Evolutionary conservation across 805 yeast species (phyloP).

Genomic region (Lachancea cidri): DNA sequence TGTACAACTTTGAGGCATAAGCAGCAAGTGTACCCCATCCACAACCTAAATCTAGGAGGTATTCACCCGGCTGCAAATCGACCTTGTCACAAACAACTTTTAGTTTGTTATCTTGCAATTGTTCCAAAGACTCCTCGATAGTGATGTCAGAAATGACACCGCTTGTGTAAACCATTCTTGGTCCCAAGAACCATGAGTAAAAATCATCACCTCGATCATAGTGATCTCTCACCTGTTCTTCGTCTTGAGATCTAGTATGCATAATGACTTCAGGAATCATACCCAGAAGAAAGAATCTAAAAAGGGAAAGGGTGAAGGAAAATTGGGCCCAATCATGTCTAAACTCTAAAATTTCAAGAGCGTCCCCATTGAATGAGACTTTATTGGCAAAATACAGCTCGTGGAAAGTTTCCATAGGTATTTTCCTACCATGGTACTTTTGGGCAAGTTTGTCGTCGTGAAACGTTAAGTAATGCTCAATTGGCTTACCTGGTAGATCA

Average conservation of each 20-base stretch:
- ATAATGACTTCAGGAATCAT: slow-evolving; percentile 89
- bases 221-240: slow-evolving; percentile 93
- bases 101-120: slow-evolving; percentile 85
- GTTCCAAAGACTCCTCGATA: slow-evolving; percentile 67
- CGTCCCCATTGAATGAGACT: slow-evolving; percentile 84
- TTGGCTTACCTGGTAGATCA: slow-evolving; percentile 67
- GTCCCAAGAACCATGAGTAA: slow-evolving; percentile 90
- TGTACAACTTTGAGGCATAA: slow-evolving; percentile 74
- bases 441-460: slow-evolving; percentile 64
- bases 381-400: slow-evolving; percentile 79
- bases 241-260: slow-evolving; percentile 92
- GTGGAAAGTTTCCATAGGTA: slow-evolving; percentile 90
- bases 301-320: slow-evolving; percentile 69
- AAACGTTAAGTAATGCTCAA: slow-evolving; percentile 75
- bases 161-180: slow-evolving; percentile 89
- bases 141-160: slow-evolving; percentile 74
- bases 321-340: slow-evolving; percentile 90
- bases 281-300: slow-evolving; percentile 76
- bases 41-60: slow-evolving; percentile 80
- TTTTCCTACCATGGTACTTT: slow-evolving; percentile 71
- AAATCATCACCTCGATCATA: slow-evolving; percentile 96
- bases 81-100: slow-evolving; percentile 85
- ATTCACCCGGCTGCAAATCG: slow-evolving; percentile 65
- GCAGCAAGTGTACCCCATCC: slow-evolving; percentile 96
- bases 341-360: slow-evolving; percentile 75